Percentiles rank a stretch among this genome's conserved stretches.
These are phyloP conservation scores for Gynochthodes officinalis DNA, from an alignment of 257 asterid genomes.

Conservation along the genomic window DNA sequence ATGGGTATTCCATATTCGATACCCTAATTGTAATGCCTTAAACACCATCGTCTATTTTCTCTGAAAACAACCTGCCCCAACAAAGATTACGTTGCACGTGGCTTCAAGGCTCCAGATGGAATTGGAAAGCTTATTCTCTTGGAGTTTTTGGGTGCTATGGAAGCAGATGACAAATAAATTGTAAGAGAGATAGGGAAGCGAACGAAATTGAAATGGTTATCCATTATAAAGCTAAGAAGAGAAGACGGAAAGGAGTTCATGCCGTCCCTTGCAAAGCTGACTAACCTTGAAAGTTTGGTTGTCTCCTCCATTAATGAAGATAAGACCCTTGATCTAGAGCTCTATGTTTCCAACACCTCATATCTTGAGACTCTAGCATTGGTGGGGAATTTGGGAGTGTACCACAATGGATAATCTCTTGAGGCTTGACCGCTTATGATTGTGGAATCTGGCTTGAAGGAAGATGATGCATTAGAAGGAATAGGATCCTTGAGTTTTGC, in stretches of 20 bases:
- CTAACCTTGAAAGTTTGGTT: neutral
- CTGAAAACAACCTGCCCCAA: no score
- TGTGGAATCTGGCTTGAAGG: neutral
- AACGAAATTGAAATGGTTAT: neutral
- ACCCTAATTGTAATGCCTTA: no score
- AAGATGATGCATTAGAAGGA: no score
- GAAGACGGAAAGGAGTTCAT: neutral
- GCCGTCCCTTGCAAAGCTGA: conserved; percentile 1
- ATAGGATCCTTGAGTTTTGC: conserved; percentile 13
- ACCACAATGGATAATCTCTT: no score
- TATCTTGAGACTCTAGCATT: neutral
- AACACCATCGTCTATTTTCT: no score
- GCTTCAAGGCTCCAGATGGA: no score
- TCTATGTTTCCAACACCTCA: neutral
- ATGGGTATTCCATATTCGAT: no score
- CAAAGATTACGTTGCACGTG: no score
- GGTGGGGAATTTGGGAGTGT: neutral
- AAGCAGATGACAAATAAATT: neutral
- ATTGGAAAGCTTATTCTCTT: neutral
- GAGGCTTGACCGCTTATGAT: neutral
- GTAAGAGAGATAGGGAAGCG: conserved; percentile 5
- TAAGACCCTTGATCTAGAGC: conserved; percentile 2
- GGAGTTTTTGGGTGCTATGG: neutral
- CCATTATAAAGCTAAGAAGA: neutral
- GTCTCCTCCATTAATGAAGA: neutral